These are phyloP conservation scores for Dentipellis sp. DNA, from an alignment of 768 basidiomycete genomes.

Conservation along the genomic window DNA sequence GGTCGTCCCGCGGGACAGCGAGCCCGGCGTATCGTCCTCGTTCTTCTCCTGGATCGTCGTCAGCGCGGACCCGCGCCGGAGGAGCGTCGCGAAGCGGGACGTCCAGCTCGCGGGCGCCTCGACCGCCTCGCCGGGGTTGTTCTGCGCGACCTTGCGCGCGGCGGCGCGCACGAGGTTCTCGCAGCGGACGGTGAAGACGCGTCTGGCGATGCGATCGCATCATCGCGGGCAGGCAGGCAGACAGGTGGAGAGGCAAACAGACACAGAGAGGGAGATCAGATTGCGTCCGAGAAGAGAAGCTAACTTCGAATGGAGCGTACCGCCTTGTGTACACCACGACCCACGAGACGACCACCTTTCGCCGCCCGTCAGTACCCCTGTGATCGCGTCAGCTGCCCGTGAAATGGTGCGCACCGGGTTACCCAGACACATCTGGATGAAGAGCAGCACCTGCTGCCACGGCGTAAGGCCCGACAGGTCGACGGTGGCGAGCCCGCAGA, in stretches of 20 bases:
- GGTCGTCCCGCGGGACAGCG: neutral
- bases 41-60: neutral
- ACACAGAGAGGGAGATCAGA: neutral
- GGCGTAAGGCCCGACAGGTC: constrained; percentile 59
- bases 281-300: neutral
- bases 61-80: constrained; percentile 1
- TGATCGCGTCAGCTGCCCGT: too few relatives aligned
- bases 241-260: neutral
- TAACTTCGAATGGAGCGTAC: constrained; percentile 26
- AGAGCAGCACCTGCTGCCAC: constrained; percentile 63
- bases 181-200: constrained; percentile 10
- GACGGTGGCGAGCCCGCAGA: constrained; percentile 66
- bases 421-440: constrained; percentile 72
- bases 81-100: constrained; percentile 1
- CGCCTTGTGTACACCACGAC: constrained; percentile 72
- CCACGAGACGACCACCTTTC: constrained; percentile 73
- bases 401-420: constrained; percentile 45
- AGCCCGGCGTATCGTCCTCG: neutral
- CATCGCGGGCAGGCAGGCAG: neutral
- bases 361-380: too few relatives aligned
- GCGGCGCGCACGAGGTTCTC: constrained; percentile 10
- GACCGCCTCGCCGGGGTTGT: constrained; percentile 17
- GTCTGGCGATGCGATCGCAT: constrained; percentile 3
- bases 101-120: constrained; percentile 17
- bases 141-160: constrained; percentile 3